Base-by-base conservation (phyloP, 768 basidiomycete species). In the Mycena albidolilacea region DNA sequence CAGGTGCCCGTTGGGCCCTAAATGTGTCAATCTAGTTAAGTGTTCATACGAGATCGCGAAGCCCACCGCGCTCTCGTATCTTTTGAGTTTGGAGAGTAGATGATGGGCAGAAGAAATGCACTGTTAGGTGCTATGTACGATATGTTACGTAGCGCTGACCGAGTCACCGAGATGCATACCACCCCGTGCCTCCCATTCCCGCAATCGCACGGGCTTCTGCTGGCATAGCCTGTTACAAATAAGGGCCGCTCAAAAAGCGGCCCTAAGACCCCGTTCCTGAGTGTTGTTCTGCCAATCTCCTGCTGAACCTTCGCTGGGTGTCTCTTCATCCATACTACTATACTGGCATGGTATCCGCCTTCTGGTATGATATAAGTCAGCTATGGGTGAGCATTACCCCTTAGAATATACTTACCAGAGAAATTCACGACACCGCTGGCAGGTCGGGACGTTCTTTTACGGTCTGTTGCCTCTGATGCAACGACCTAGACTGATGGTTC, bases 401-500 rank as follows among this genome's bases (percentile, higher is more conserved):
- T 48, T 48, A 5, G 46, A 48, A 48, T 48, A 48, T 48, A 48
- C 46, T 17, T 48, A 48, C 46, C 46, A 48, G 50, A 52, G 50
- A 52, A 52, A 52, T 52, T 52, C 50, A 48, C 46, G 46, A 48
- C 46, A 11, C 15, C n/a, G 50, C 50, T 52, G 50, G 50, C 50
- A 52, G 50, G 50, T 52, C 50, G 19, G n/a, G n/a, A 52, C 50
- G n/a, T 52, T 52, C 50, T 52, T 52, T 52, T 52, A 52, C 55
- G 55, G 55, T 58, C 35, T 58, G 55, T 58, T 58, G 50, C n/a
- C 37, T 58, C 55, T 58, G 35, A 58, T 58, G 55, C 35, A 38
- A 58, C 55, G 55, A 58, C 55, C 30, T 58, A 58, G 35, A 58
- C 55, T 58, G 14, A 58, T 58, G 14, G 55, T 58, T 58, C 55